Conservation (phyloP, 1,284 basidiomycete genomes). For the Papiliotrema terrestris region DNA sequence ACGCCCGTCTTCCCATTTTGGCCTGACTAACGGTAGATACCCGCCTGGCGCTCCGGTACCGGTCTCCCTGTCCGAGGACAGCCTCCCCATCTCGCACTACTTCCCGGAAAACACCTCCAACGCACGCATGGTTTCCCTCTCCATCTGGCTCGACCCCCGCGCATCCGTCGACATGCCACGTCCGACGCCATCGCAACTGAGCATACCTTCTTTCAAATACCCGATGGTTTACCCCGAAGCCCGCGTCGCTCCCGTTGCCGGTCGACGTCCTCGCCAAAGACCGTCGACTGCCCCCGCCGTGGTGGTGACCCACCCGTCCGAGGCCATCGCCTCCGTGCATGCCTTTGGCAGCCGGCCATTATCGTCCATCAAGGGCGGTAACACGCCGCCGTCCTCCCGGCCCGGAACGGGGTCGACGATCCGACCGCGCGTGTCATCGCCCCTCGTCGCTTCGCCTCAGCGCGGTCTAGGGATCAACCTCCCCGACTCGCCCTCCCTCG, state of each 20-base stretch:
- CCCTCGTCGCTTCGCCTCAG: not conserved
- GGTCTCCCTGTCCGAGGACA: conserved; percentile 24
- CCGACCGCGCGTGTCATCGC: not conserved
- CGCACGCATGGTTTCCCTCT: conserved; percentile 34
- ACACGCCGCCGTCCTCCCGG: not conserved
- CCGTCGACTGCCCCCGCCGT: conserved; percentile 16
- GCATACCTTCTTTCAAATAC: conserved; percentile 25
- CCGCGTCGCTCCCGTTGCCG: not conserved
- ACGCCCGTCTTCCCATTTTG: not conserved
- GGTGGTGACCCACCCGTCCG: not conserved
- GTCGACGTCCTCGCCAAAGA: conserved; percentile 2
- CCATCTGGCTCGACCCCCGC: conserved; percentile 37
- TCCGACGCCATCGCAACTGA: not conserved
- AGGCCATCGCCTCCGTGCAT: not conserved
- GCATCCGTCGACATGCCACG: conserved; percentile 1
- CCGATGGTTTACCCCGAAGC: conserved; percentile 20
- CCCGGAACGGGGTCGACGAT: not conserved
- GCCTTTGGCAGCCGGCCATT: not conserved
- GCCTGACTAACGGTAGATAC: conserved; percentile 19
- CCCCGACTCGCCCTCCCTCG: not conserved
- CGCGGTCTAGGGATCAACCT: conserved; percentile 2
- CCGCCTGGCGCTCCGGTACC: conserved; percentile 36
- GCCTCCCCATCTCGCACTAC: conserved; percentile 28
- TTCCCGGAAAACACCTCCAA: conserved; percentile 33
- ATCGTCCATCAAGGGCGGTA: not conserved